Conservation (phyloP, 371 early-diverging fungal species). For the Rhizopus delemar region DNA sequence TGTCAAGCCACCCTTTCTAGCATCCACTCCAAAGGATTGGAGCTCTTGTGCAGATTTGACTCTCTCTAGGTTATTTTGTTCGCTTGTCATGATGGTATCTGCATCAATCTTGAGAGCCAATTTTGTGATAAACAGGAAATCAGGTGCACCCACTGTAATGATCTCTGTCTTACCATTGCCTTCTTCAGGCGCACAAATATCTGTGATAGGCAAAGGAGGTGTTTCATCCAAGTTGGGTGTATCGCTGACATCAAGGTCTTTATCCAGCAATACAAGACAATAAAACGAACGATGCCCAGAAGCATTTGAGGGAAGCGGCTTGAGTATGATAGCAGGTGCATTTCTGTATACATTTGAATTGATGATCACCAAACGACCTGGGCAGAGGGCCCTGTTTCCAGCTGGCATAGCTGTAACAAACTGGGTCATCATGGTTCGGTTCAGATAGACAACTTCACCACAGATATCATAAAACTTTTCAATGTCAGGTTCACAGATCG, state of each 20-base stretch:
- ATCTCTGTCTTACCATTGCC: slow-evolving; percentile 50
- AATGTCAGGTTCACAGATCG: slow-evolving; percentile 81
- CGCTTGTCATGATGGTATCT: slow-evolving; percentile 52
- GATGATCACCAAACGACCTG: slow-evolving; percentile 75
- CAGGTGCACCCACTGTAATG: slow-evolving; percentile 59
- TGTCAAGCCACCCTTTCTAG: slow-evolving; percentile 39
- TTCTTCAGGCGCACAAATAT: slow-evolving; percentile 51
- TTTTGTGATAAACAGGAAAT: slow-evolving; percentile 68
- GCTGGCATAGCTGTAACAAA: slow-evolving; percentile 59
- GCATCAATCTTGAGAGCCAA: slow-evolving; percentile 39
- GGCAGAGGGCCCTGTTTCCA: slow-evolving; percentile 63
- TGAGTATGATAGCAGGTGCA: slow-evolving; percentile 67
- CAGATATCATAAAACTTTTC: slow-evolving; percentile 72
- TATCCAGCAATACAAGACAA: slow-evolving; percentile 46
- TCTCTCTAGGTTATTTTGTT: slow-evolving; percentile 47
- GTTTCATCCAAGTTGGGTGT: slow-evolving; percentile 30
- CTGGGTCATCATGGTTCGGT: slow-evolving; percentile 60
- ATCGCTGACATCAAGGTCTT: slow-evolving; percentile 24
- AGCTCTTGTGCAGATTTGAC: slow-evolving; percentile 53
- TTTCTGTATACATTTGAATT: slow-evolving; percentile 72
- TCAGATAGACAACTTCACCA: slow-evolving; percentile 57
- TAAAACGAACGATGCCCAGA: slow-evolving; percentile 50
- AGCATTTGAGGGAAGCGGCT: slow-evolving; percentile 40
- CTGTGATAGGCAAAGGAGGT: slow-evolving; percentile 67
- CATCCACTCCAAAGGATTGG: slow-evolving; percentile 54